phyloP scores from a whole-genome alignment of 495 filamentous ascomycete genomes.

The Sphaerosporella brunnea region DNA sequence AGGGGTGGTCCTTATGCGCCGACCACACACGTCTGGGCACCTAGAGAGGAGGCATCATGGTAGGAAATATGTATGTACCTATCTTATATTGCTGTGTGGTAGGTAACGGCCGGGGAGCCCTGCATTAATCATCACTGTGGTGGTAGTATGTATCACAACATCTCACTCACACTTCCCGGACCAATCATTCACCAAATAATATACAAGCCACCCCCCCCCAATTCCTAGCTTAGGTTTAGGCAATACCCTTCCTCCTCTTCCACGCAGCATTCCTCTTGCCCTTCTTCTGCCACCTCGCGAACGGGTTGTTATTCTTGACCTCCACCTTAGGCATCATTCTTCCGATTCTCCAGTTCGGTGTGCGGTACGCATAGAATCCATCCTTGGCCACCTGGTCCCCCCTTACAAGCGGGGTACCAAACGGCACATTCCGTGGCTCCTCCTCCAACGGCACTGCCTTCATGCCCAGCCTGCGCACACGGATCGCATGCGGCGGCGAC shows the following conservation, averaged over 20 bases:
- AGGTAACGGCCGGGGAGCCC: no score
- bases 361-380: constrained; percentile 19
- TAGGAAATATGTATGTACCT: no score
- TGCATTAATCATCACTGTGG: no score
- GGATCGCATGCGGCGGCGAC: constrained; percentile 46
- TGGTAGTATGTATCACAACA: no score
- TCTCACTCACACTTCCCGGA: no score
- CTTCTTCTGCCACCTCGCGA: constrained; percentile 8
- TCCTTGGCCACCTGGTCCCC: constrained; percentile 15
- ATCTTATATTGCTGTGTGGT: no score
- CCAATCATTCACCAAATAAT: no score
- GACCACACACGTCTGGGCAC: no score
- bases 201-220: no score
- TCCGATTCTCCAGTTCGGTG: constrained; percentile 24
- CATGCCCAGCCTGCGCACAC: constrained; percentile 55
- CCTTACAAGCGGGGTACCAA: constrained; percentile 11
- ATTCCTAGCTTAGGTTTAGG: not conserved
- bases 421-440: constrained; percentile 5
- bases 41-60: no score
- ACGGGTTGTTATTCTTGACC: constrained; percentile 15
- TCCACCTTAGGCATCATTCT: constrained; percentile 22
- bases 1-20: no score
- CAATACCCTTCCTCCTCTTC: constrained; percentile 7
- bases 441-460: constrained; percentile 25
- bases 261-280: not conserved